Base-by-base conservation (phyloP, 805 yeast genomes). In the Diddensiella transvaalensis region DNA sequence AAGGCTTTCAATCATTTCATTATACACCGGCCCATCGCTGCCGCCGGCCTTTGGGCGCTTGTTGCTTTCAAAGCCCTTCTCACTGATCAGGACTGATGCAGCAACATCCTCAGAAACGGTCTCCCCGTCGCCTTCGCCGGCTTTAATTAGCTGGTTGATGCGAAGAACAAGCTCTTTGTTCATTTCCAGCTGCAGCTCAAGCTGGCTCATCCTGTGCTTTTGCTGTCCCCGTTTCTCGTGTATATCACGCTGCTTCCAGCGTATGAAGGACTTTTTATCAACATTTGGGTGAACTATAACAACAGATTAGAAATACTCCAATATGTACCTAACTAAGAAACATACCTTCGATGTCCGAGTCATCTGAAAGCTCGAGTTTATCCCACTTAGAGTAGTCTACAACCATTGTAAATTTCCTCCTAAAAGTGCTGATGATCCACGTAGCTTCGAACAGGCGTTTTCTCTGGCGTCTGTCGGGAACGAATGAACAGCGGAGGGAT, bases 381-480 rank as follows among this genome's bases (percentile, higher is more conserved):
- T 93, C 99, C 98, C 99, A 93, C 65, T 91, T 93, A 8, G 96
- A 88, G 69, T 93, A 93, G 66, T 93, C 99, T 56, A 93, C 82
- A 26, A 87, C 82, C 95, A 86, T 87, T 22, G 38, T 61, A 35
- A n/a, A 41, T 17, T 17, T 23, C 15, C 13, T 19, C 8, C 37
- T 29, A 29, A 13, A 29, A 29, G 32, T 10, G 10, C 13, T 29
- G 32, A 10, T 29, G 32, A 13, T 10, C 32, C n/a, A n/a, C n/a
- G n/a, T n/a, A n/a, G n/a, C n/a, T n/a, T n/a, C n/a, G n/a, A n/a
- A n/a, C n/a, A n/a, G n/a, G n/a, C n/a, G n/a, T n/a, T n/a, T n/a
- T n/a, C n/a, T n/a, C n/a, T n/a, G n/a, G n/a, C n/a, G n/a, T n/a
- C n/a, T n/a, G n/a, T n/a, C n/a, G n/a, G n/a, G n/a, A n/a, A n/a